Percentiles rank a stretch among this genome's conserved stretches.
These are phyloP conservation scores for Calonectria crousiana DNA, from an alignment of 2,329 filamentous ascomycete species.

Conservation along the genomic window DNA sequence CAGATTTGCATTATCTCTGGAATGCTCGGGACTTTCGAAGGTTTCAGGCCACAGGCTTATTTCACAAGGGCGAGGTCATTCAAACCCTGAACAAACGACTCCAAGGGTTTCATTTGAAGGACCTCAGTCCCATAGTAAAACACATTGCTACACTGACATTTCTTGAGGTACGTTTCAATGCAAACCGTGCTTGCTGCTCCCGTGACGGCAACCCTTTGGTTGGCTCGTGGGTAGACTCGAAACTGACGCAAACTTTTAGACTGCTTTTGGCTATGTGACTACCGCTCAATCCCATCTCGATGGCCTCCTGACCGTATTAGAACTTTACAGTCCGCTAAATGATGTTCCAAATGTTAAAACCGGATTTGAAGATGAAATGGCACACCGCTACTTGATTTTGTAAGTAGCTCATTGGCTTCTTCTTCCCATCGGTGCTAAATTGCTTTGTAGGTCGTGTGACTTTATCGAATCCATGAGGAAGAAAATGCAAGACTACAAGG, in stretches of 20 bases:
- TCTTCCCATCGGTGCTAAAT: background rate
- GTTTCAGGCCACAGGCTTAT: background rate
- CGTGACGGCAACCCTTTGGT: background rate
- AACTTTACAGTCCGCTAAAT: background rate
- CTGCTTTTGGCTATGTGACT: background rate
- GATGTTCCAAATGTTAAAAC: background rate
- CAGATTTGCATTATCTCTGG: background rate
- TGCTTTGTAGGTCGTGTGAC: background rate
- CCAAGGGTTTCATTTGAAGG: too few species aligned
- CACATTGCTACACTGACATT: conserved; percentile 1
- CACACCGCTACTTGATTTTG: background rate
- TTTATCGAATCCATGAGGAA: background rate
- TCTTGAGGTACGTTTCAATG: background rate
- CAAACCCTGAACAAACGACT: background rate
- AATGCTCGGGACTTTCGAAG: background rate
- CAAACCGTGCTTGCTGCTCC: too few species aligned
- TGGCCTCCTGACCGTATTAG: background rate
- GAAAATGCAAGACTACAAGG: background rate
- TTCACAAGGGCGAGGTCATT: background rate
- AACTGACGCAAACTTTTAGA: background rate
- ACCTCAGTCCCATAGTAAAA: background rate
- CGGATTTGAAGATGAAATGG: background rate
- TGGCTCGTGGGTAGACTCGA: too few species aligned
- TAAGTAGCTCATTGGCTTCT: background rate
- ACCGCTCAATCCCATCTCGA: background rate